Percentiles rank a stretch among this genome's conserved stretches.
phyloP scores from a whole-genome alignment of 108 stramenopile genomes.

The Chaetoceros muelleri region DNA sequence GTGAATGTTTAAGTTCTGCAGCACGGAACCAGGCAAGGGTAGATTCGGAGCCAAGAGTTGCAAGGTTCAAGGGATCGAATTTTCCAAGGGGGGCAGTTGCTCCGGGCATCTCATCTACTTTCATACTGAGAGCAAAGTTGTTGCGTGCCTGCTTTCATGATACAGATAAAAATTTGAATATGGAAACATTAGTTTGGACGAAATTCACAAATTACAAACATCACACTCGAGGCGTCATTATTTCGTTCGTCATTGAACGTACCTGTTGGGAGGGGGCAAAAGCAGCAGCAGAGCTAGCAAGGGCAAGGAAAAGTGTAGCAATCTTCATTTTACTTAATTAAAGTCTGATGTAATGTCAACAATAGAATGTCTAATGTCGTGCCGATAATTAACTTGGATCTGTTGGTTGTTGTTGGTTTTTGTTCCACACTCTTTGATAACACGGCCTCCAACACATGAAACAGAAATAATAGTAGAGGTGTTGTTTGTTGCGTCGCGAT shows the following conservation, averaged over 20 bases:
- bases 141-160: neutral
- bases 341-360: too few relatives aligned
- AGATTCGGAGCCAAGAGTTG: conserved; percentile 32
- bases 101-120: neutral
- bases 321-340: neutral
- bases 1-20: conserved; percentile 81
- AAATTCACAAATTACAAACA: too few relatives aligned
- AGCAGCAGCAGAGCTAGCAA: neutral
- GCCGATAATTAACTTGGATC: too few relatives aligned
- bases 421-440: too few relatives aligned
- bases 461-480: too few relatives aligned
- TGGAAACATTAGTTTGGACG: neutral
- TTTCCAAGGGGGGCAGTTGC: neutral
- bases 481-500: too few relatives aligned
- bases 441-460: too few relatives aligned
- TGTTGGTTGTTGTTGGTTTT: too few relatives aligned
- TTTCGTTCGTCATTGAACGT: too few relatives aligned
- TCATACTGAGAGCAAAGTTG: neutral
- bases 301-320: neutral
- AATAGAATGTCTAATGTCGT: too few relatives aligned
- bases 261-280: neutral
- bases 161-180: too few relatives aligned
- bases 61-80: conserved; percentile 43
- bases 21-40: conserved; percentile 81
- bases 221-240: too few relatives aligned